phyloP scores from a whole-genome alignment of 768 basidiomycete species.

The Rhodocollybia butyracea region DNA sequence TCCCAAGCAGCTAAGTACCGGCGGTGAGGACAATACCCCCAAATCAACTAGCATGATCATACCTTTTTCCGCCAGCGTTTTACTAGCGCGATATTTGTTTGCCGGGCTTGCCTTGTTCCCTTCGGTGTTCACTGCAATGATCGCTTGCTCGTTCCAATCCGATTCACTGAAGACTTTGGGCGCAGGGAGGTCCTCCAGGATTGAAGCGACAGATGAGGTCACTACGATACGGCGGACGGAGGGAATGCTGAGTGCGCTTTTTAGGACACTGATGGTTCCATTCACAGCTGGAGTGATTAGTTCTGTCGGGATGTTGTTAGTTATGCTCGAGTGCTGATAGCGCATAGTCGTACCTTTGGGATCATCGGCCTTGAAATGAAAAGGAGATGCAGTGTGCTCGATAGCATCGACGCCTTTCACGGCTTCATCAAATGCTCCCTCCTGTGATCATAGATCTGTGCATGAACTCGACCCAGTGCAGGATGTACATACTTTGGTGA shows the following conservation, averaged over 20 bases:
- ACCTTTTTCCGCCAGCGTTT: conserved; percentile 48
- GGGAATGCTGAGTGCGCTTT: conserved; percentile 45
- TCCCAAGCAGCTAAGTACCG: conserved; percentile 45
- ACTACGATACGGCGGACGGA: conserved; percentile 51
- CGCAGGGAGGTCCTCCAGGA: conserved; percentile 18
- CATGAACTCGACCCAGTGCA: background rate
- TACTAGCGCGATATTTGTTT: conserved; percentile 42
- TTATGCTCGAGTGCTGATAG: background rate
- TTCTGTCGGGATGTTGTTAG: conserved; percentile 31
- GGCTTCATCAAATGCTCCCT: conserved; percentile 40
- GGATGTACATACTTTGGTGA: background rate
- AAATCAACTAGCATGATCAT: too few species aligned
- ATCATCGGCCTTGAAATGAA: conserved; percentile 36
- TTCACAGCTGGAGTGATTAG: conserved; percentile 68
- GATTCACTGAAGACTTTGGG: conserved; percentile 27
- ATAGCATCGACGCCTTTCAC: conserved; percentile 42
- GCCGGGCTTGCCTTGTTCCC: conserved; percentile 30
- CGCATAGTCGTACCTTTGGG: conserved; percentile 28
- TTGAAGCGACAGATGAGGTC: conserved; percentile 46
- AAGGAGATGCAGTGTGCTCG: conserved; percentile 32
- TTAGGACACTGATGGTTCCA: conserved; percentile 63
- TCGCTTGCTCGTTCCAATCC: conserved; percentile 48
- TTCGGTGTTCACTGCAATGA: conserved; percentile 34
- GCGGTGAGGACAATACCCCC: background rate
- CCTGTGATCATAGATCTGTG: conserved; percentile 4